Conservation (phyloP, 768 basidiomycete species). For the Naematelia aurantialba region DNA sequence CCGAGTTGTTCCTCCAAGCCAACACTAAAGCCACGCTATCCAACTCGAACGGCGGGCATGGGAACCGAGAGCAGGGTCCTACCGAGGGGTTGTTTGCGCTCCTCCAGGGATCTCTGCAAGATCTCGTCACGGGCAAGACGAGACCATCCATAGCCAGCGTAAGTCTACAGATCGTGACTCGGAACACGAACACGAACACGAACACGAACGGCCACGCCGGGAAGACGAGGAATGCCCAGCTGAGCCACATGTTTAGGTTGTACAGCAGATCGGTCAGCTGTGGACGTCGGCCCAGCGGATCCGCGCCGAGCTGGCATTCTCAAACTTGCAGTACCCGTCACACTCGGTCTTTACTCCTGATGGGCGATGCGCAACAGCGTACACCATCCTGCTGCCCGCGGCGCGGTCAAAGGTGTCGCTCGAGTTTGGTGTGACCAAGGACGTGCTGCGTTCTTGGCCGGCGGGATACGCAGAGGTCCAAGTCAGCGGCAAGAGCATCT, state of each 20-base stretch:
- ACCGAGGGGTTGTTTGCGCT: constrained; percentile 33
- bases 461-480: constrained; percentile 14
- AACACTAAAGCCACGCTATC: constrained; percentile 10
- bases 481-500: constrained; percentile 24
- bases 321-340: constrained; percentile 33
- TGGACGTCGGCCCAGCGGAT: constrained; percentile 38
- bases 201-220: no score
- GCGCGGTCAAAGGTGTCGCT: constrained; percentile 27
- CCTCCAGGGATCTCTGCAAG: constrained; percentile 21
- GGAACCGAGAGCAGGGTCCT: constrained; percentile 7
- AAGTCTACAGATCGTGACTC: no score
- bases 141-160: constrained; percentile 10
- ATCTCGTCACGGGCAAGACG: constrained; percentile 8
- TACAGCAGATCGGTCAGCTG: constrained; percentile 32
- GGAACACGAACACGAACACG: no score
- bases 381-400: constrained; percentile 23
- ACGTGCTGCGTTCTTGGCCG: constrained; percentile 32
- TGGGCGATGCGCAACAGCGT: neutral
- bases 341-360: neutral
- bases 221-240: no score
- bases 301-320: constrained; percentile 34
- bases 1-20: constrained; percentile 17
- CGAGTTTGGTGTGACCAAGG: constrained; percentile 14
- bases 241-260: constrained; percentile 32
- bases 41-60: no score